Evolutionary conservation across 441 rosid species (phyloP), one percentile per base, ranked within the genome.

Genomic region (Brassica hybrid): DNA sequence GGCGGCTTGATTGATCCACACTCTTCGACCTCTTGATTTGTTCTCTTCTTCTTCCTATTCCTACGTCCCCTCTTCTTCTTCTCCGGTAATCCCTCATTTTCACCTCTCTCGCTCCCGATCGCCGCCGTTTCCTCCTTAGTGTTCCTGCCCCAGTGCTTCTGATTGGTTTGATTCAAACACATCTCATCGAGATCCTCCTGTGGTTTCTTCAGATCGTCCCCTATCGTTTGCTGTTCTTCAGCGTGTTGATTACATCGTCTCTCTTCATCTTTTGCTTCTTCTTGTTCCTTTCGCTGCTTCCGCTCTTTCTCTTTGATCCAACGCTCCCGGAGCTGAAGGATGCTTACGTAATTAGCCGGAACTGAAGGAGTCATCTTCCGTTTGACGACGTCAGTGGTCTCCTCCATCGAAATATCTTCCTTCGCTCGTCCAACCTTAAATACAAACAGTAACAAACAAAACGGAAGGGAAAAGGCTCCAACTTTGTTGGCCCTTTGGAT

Each of bases 291-390:
- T 38, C 11, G 74, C 65, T 73, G 74, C 65, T 73, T 68, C 9
- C 34, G 34, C n/a, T 54, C 41, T 78, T 67, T 67, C 52, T 78
- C 74, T 1, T 50, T 61, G 52, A 12, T 21, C 81, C 81, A 79
- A 9, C 81, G 78, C 70, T 73, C 74, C 66, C 45, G 34, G 6
- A 79, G 81, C 7, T 79, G 59, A 54, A 27, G 48, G 66, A 79
- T 79, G 59, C 70, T 79, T 19, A 79, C 5, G 81, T 79, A 79
- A 0, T 73, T 73, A 34, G 59, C 66, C 7, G 81, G 78, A 54
- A 78, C 11, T 6, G 38, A 52, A 67, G 81, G 59, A 67, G 9
- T 2, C 7, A 9, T 54, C 70, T 38, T 68, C 43, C 36, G 30
- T 63, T 60, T 41, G 71, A 45, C 17, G 59, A 32, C 17, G 59